A percentile compares a stretch with the other conserved stretches of the same genome.
Evolutionary conservation across 1,284 basidiomycete species (phyloP).

Genomic region (Blastosporella zonata): DNA sequence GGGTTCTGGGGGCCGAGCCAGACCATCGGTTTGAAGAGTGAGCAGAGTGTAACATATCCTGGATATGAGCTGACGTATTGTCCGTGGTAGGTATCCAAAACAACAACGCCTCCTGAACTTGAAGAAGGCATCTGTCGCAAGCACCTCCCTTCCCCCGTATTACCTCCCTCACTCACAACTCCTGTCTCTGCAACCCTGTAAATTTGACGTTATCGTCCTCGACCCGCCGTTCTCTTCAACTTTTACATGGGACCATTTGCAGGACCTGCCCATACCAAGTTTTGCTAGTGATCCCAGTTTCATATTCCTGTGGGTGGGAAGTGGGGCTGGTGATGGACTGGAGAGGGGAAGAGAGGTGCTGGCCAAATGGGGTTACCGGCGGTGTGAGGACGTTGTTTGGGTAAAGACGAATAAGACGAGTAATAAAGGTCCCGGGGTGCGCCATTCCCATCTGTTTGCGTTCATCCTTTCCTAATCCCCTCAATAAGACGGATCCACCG

Average conservation of each 20-base stretch:
- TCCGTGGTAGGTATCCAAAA: constrained; percentile 80
- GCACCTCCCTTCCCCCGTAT: constrained; percentile 59
- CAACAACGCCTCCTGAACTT: constrained; percentile 78
- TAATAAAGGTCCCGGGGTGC: constrained; percentile 72
- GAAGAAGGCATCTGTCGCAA: constrained; percentile 71
- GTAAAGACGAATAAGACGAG: constrained; percentile 82
- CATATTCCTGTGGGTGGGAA: constrained; percentile 96
- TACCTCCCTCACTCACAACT: constrained; percentile 67
- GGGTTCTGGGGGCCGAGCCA: constrained; percentile 83
- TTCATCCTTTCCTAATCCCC: constrained; percentile 6
- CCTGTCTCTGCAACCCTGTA: constrained; percentile 53
- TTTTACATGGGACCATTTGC: constrained; percentile 83
- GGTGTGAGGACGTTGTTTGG: constrained; percentile 98
- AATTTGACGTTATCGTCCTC: constrained; percentile 93
- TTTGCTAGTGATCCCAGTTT: constrained; percentile 92
- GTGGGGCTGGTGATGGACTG: constrained; percentile 85
- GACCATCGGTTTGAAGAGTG: constrained; percentile 91
- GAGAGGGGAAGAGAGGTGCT: constrained; percentile 91
- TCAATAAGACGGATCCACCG: constrained; percentile 68
- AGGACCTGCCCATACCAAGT: constrained; percentile 78
- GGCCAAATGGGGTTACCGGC: constrained; percentile 91
- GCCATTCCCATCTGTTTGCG: constrained; percentile 23
- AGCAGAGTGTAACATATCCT: constrained; percentile 32
- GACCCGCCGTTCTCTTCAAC: constrained; percentile 84
- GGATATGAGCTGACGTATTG: constrained; percentile 1